Evolutionary conservation across 139 green algal species (phyloP).

Genomic region (Pycnococcus provasolii): DNA sequence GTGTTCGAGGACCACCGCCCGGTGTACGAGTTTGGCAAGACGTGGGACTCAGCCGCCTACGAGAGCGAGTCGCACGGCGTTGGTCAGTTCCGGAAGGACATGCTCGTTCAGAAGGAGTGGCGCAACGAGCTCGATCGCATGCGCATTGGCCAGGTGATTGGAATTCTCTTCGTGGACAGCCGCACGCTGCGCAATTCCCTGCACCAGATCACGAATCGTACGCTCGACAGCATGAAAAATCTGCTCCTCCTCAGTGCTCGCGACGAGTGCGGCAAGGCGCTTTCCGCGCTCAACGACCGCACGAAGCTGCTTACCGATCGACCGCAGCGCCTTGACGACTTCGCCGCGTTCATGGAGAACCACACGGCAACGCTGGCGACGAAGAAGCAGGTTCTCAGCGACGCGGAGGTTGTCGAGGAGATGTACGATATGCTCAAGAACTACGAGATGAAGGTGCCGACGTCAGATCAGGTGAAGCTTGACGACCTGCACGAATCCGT

Average conservation of each 20-base stretch:
- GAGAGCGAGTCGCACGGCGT: constrained; percentile 12
- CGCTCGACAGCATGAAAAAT: constrained; percentile 30
- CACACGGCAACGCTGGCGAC: constrained; percentile 3
- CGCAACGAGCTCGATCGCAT: constrained; percentile 26
- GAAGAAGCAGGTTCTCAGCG: constrained; percentile 12
- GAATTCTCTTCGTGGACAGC: constrained; percentile 31
- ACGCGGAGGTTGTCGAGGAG: constrained; percentile 29
- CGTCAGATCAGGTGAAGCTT: constrained; percentile 43
- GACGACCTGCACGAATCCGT: constrained; percentile 60
- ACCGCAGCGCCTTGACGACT: constrained; percentile 17
- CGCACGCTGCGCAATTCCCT: constrained; percentile 26
- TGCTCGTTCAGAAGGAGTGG: constrained; percentile 22
- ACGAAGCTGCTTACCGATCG: constrained; percentile 8
- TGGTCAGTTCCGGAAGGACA: constrained; percentile 28
- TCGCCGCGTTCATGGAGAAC: constrained; percentile 21
- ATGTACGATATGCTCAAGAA: constrained; percentile 37
- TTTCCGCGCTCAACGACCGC: constrained; percentile 20
- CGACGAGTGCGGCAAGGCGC: constrained; percentile 14
- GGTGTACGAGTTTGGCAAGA: constrained; percentile 29
- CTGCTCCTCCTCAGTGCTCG: constrained; percentile 25
- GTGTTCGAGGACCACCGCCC: constrained; percentile 30
- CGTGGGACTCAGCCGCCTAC: constrained; percentile 30
- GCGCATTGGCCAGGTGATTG: constrained; percentile 16
- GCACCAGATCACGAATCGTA: constrained; percentile 6
- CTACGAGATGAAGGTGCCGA: constrained; percentile 35